These are phyloP conservation scores for Daldinia vernicosa DNA, from an alignment of 495 filamentous ascomycete genomes.

Conservation along the genomic window DNA sequence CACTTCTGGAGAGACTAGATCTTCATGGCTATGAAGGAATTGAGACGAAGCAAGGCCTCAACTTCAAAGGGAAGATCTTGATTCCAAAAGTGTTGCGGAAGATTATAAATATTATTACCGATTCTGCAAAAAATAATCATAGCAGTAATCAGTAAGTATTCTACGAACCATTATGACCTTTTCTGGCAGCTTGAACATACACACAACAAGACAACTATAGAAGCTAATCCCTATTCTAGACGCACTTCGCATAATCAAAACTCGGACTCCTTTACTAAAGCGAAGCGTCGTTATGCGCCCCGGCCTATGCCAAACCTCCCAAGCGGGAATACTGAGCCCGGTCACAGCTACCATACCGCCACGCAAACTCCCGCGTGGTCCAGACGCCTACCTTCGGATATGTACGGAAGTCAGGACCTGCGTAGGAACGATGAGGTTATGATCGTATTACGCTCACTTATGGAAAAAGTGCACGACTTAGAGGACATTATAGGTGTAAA, in stretches of 20 bases:
- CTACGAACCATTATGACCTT: neutral
- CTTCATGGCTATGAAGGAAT: neutral
- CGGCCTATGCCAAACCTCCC: neutral
- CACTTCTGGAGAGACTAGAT: neutral
- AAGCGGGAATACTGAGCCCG: neutral
- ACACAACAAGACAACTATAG: neutral
- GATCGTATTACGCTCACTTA: too few relatives aligned
- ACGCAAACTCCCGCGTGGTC: too few relatives aligned
- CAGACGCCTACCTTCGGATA: too few relatives aligned
- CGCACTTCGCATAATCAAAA: neutral
- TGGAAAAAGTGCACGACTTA: neutral
- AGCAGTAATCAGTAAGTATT: neutral
- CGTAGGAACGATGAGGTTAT: too few relatives aligned
- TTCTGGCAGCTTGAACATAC: neutral
- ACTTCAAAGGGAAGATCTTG: neutral
- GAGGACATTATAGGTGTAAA: neutral
- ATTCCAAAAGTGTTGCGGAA: neutral
- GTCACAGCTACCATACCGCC: neutral
- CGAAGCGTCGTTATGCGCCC: neutral
- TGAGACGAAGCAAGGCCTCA: neutral
- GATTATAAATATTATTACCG: neutral
- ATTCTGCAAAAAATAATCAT: neutral
- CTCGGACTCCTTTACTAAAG: neutral
- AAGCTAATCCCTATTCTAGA: neutral
- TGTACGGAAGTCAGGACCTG: too few relatives aligned